Evolutionary conservation across 208 protist species (phyloP), one percentile per base, ranked within the genome.

Genomic region (Leishmania major): DNA sequence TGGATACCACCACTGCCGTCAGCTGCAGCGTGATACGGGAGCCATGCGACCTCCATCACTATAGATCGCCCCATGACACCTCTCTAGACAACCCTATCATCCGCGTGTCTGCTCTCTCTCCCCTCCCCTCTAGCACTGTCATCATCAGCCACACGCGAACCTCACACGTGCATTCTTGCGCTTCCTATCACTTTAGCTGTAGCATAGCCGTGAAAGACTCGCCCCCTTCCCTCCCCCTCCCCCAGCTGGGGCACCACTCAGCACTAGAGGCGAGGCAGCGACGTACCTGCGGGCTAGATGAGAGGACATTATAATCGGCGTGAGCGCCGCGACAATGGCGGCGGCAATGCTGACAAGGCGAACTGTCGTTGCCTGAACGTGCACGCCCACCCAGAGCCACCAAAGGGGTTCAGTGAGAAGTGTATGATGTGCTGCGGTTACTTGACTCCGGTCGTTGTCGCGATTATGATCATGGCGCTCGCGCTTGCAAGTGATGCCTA

Each of bases 391-490:
- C 85, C 83, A 0, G 77, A 80, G 72, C 80, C 79, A 2, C 57
- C 84, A 7, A 67, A 80, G 66, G 77, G 80, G 60, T 88, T 84
- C 75, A 1, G 3, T 25, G 80, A 92, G 53, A 66, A 75, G 13
- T 91, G 84, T 57, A 76, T 70, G 69, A 79, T 97, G 81, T 93
- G 85, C 77, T 73, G 79, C 45, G 86, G 91, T 37, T 97, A 95
- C 85, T 62, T 59, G 60, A 78, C 75, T 0, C 91, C 92, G 0
- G 75, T 77, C 62, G 31, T 88, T 53, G 64, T 95, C 31, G 79
- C 85, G 0, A 2, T 92, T 2, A 31, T 97, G 25, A 92, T 94
- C 72, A 28, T 88, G 1, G 75, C 60, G 13, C 72, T 93, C 22
- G 69, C 70, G 8, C 69, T 87, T 45, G 60, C 53, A 3, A 87